Conservation (phyloP, 176 grass and related monocot species). For the Paspalum notatum region DNA sequence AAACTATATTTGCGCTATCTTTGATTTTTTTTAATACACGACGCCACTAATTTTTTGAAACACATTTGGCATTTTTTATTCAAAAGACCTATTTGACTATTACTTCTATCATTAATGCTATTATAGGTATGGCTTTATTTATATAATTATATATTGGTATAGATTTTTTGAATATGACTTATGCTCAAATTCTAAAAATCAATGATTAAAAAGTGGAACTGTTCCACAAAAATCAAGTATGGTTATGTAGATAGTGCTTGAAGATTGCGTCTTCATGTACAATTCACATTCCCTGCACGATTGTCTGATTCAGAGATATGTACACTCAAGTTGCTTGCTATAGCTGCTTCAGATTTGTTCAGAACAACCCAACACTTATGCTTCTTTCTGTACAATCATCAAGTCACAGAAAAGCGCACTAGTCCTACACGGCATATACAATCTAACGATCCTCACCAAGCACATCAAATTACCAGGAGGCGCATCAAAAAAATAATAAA, state of each 20-base stretch:
- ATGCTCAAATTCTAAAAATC: too few species aligned
- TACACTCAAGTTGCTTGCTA: not conserved
- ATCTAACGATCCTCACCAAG: conserved; percentile 1
- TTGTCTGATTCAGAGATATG: not conserved
- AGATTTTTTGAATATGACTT: too few species aligned
- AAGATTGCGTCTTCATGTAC: not conserved
- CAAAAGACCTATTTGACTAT: too few species aligned
- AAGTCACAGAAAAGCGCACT: conserved; percentile 26
- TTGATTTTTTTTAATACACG: too few species aligned
- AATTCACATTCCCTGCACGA: not conserved
- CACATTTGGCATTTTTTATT: too few species aligned
- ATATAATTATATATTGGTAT: too few species aligned
- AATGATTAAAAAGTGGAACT: too few species aligned
- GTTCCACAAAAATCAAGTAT: not conserved
- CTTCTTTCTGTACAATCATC: conserved; percentile 30
- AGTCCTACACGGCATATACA: conserved; percentile 33
- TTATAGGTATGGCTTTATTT: too few species aligned
- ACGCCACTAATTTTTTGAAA: too few species aligned
- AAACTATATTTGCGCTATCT: too few species aligned
- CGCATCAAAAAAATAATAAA: conserved; percentile 39
- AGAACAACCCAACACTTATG: not conserved
- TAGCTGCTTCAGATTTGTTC: not conserved
- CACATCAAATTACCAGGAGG: conserved; percentile 26
- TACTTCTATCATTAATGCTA: too few species aligned
- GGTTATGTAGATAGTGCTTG: not conserved